phyloP scores from a whole-genome alignment of 371 early-diverging fungal species.

The Rhizopus sp. region DNA sequence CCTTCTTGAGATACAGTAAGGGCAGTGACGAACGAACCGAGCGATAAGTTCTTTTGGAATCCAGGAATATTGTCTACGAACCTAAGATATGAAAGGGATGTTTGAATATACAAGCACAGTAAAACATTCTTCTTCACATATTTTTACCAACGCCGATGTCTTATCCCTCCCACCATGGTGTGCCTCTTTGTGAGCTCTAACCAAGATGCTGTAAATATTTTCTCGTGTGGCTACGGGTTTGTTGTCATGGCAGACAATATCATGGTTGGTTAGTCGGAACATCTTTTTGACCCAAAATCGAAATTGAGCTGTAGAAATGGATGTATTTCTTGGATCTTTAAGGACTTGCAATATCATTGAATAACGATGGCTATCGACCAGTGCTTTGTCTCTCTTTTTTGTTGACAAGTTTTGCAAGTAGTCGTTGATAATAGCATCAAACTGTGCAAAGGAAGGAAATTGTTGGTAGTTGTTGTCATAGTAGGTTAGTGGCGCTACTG shows the following conservation, averaged over 20 bases:
- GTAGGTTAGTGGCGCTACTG: neutral
- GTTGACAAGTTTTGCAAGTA: slow-evolving; percentile 59
- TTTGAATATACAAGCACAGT: slow-evolving; percentile 2
- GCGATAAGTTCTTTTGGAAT: slow-evolving; percentile 64
- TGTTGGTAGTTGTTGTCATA: slow-evolving; percentile 33
- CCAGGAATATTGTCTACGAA: slow-evolving; percentile 59
- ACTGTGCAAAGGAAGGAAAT: slow-evolving; percentile 37
- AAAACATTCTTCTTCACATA: neutral
- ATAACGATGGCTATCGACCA: slow-evolving; percentile 56
- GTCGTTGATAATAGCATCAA: slow-evolving; percentile 46
- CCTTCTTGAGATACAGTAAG: slow-evolving; percentile 52
- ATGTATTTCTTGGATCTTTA: slow-evolving; percentile 61
- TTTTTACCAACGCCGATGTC: slow-evolving; percentile 60
- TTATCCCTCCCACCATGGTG: slow-evolving; percentile 69
- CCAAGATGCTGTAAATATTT: slow-evolving; percentile 56
- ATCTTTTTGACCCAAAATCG: slow-evolving; percentile 71
- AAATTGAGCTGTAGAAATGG: slow-evolving; percentile 67
- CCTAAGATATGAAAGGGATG: slow-evolving; percentile 29
- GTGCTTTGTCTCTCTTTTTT: slow-evolving; percentile 65
- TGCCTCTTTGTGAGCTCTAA: slow-evolving; percentile 59
- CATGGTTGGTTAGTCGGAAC: slow-evolving; percentile 48
- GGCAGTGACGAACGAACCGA: slow-evolving; percentile 60
- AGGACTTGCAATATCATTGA: slow-evolving; percentile 56
- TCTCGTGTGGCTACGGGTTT: slow-evolving; percentile 66
- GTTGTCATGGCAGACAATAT: slow-evolving; percentile 55